Evolutionary conservation across 352 stramenopile genomes (phyloP), one percentile per base, ranked within the genome.

Genomic region (Globisporangium cederbergense): DNA sequence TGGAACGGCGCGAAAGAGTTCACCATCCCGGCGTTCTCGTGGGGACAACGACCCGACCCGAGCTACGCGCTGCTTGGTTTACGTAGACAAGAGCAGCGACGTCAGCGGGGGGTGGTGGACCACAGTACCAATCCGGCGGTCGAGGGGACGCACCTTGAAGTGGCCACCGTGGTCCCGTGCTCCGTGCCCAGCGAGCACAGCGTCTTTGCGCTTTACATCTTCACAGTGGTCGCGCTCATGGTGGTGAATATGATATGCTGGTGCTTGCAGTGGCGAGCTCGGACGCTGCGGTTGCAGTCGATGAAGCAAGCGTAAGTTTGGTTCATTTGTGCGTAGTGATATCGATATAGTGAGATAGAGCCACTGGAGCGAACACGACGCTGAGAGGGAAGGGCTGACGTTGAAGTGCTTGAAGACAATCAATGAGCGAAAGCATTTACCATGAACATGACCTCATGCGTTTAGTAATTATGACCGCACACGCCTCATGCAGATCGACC

Each of bases 11-110:
- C 58, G 5, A 60, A 66, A 22, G 85, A 94, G 76, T 89, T 78
- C 59, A 94, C 85, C 4, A 59, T 91, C 4, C 81, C 85, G 5
- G 66, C 85, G n/a, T 91, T 94, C 58, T 83, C 85, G 42, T 94
- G 85, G 85, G 80, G 83, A 4, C 82, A 91, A 73, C 85, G 85
- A 9, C 85, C 85, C 0, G 81, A 94, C 43, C 85, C 85, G 49
- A 90, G 79, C 77, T 93, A 93, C 60, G 75, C 72, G 28, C 52
- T 90, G 49, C 55, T 93, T 43, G n/a, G 56, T 7, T 64, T 87
- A 36, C 45, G 62, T 18, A 65, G 57, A 46, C 62, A 55, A 32
- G 11, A 62, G 7, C 30, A 18, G 11, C n/a, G 43, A n/a, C 14
- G 22, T 9, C 38, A 50, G 20, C 32, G 11, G n/a, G n/a, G n/a